A percentile compares a stretch with the other conserved stretches of the same genome.
Conservation (phyloP, 2,329 filamentous ascomycete genomes). For the Apiospora pterosperma region DNA sequence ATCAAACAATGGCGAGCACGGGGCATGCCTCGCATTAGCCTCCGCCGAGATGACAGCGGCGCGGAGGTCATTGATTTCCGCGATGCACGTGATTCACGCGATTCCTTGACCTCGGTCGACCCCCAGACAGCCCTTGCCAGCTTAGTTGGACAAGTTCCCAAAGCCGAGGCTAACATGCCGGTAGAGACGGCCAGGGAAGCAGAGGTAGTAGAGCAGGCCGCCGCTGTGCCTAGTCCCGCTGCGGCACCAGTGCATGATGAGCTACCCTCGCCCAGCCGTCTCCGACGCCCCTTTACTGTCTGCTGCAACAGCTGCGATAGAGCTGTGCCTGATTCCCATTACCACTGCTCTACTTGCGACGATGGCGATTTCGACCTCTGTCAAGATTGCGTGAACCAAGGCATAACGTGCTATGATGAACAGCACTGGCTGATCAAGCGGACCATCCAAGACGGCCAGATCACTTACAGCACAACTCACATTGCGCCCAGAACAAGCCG, state of each 20-base stretch:
- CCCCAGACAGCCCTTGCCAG: constrained; percentile 7
- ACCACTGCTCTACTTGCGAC: constrained; percentile 92
- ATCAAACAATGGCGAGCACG: constrained; percentile 22
- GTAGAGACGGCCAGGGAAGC: background rate
- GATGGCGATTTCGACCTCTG: constrained; percentile 94
- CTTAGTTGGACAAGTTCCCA: constrained; percentile 10
- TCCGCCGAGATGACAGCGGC: constrained; percentile 19
- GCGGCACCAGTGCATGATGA: background rate
- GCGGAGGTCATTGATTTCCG: constrained; percentile 25
- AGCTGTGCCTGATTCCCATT: constrained; percentile 78
- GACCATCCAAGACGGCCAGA: constrained; percentile 70
- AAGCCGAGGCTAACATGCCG: background rate
- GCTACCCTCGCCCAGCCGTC: constrained; percentile 8
- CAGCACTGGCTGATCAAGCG: constrained; percentile 96
- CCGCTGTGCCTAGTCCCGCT: background rate
- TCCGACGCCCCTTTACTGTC: constrained; percentile 64
- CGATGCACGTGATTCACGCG: constrained; percentile 11
- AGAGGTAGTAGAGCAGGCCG: constrained; percentile 7
- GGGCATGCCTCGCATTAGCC: constrained; percentile 23
- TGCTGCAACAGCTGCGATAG: constrained; percentile 90
- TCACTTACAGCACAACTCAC: constrained; percentile 83
- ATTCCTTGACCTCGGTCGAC: constrained; percentile 4
- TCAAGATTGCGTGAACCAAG: constrained; percentile 69
- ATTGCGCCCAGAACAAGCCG: constrained; percentile 61
- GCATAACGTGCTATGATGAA: constrained; percentile 72